These are phyloP conservation scores for Calonectria hongkongensis DNA, from an alignment of 2,329 filamentous ascomycete species.

Conservation along the genomic window DNA sequence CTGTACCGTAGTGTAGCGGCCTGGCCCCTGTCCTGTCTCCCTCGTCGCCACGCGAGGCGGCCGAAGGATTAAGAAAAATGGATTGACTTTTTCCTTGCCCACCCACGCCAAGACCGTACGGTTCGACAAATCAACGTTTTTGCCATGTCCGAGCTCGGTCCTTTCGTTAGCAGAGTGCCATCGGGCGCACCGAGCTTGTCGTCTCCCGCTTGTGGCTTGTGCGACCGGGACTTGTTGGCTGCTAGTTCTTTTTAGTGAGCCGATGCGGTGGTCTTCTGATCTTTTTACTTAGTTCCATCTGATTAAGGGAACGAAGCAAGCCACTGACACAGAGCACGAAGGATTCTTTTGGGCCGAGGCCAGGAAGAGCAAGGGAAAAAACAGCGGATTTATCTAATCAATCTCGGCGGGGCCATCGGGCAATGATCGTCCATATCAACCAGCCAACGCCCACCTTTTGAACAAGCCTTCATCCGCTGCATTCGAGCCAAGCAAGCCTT, in stretches of 20 bases:
- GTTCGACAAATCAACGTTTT: constrained; percentile 26
- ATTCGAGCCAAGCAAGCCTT: background rate
- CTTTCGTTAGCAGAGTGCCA: constrained; percentile 20
- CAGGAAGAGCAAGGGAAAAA: background rate
- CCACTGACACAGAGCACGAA: background rate
- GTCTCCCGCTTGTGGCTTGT: constrained; percentile 24
- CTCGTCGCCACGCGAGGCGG: constrained; percentile 20
- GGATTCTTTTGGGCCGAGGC: background rate
- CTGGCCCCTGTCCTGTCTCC: background rate
- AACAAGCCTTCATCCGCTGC: background rate
- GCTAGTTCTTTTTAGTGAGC: constrained; percentile 26
- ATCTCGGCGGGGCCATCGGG: constrained; percentile 32
- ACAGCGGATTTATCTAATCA: constrained; percentile 37
- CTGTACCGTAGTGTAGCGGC: background rate
- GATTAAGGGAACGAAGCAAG: constrained; percentile 26
- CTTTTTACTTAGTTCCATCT: constrained; percentile 32
- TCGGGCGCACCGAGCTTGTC: constrained; percentile 29
- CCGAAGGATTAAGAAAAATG: constrained; percentile 8
- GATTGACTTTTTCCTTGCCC: constrained; percentile 19
- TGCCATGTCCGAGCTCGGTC: constrained; percentile 35
- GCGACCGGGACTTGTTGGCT: background rate
- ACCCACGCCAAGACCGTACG: constrained; percentile 34
- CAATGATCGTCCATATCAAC: constrained; percentile 34
- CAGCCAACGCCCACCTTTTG: constrained; percentile 14
- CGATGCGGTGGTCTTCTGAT: constrained; percentile 33